Evolutionary conservation across 257 asterid species (phyloP).

Genomic region (Solanum gandarillasii): DNA sequence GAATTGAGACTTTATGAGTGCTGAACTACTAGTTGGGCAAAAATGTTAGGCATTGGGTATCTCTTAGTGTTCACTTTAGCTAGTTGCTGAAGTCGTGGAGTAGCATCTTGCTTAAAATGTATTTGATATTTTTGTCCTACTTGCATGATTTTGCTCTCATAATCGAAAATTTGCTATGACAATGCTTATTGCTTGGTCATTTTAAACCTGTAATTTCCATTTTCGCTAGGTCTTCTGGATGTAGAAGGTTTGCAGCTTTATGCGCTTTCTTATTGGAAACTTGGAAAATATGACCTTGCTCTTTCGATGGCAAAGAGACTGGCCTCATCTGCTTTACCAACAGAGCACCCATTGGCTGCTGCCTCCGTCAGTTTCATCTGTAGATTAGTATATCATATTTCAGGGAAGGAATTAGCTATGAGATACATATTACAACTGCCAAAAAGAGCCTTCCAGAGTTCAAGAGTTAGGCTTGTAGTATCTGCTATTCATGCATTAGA

Average conservation of each 20-base stretch:
- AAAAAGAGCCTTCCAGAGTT: constrained; percentile 51
- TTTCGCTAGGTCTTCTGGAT: constrained; percentile 69
- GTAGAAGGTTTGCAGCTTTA: constrained; percentile 63
- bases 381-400: constrained; percentile 55
- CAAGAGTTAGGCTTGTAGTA: constrained; percentile 54
- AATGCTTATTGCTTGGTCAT: not conserved
- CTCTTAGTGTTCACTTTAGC: not conserved
- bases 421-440: constrained; percentile 72
- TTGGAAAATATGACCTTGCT: constrained; percentile 67
- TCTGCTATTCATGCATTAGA: constrained; percentile 76
- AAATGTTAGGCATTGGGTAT: not conserved
- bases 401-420: constrained; percentile 69
- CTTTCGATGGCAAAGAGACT: constrained; percentile 50
- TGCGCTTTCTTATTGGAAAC: constrained; percentile 76
- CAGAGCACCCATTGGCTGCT: constrained; percentile 58
- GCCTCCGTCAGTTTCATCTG: constrained; percentile 60
- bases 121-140: not conserved
- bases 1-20: not conserved
- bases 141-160: not conserved
- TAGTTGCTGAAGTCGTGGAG: not conserved
- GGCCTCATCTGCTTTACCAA: constrained; percentile 48
- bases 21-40: not conserved
- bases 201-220: not conserved
- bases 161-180: not conserved
- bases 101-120: not conserved